Percentiles rank a stretch among this genome's conserved stretches.
Evolutionary conservation across 2,329 filamentous ascomycete species (phyloP).

Genomic region (Myotisia sp.): DNA sequence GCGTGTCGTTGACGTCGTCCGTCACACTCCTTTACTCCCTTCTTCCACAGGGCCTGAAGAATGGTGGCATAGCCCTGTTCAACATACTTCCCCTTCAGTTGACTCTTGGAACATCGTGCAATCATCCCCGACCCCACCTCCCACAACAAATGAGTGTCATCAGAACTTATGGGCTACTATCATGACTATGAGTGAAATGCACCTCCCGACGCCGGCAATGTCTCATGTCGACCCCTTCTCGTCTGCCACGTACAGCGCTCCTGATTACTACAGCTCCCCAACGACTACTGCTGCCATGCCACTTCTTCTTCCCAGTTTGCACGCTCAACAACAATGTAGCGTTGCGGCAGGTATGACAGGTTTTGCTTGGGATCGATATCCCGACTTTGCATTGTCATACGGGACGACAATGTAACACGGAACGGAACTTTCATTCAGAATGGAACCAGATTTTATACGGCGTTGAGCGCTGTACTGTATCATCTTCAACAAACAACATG

Average conservation of each 20-base stretch:
- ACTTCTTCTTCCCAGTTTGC: constrained; percentile 72
- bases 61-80: constrained; percentile 68
- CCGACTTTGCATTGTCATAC: constrained; percentile 60
- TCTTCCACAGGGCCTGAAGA: constrained; percentile 59
- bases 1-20: constrained; percentile 75
- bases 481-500: constrained; percentile 25
- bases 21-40: constrained; percentile 70
- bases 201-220: constrained; percentile 63
- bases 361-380: constrained; percentile 77
- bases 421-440: constrained; percentile 11
- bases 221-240: constrained; percentile 68
- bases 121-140: constrained; percentile 63
- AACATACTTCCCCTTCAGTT: constrained; percentile 54
- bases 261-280: constrained; percentile 64
- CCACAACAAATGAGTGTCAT: constrained; percentile 57
- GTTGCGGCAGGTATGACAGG: constrained; percentile 59
- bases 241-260: constrained; percentile 46
- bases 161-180: constrained; percentile 68
- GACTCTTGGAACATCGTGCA: constrained; percentile 85
- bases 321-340: constrained; percentile 69
- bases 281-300: constrained; percentile 58
- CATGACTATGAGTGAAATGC: constrained; percentile 51
- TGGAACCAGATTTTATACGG: constrained; percentile 9
- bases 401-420: constrained; percentile 63
- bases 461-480: constrained; percentile 12